These are phyloP conservation scores for Tricholomella constricta DNA, from an alignment of 768 basidiomycete genomes.

Conservation along the genomic window DNA sequence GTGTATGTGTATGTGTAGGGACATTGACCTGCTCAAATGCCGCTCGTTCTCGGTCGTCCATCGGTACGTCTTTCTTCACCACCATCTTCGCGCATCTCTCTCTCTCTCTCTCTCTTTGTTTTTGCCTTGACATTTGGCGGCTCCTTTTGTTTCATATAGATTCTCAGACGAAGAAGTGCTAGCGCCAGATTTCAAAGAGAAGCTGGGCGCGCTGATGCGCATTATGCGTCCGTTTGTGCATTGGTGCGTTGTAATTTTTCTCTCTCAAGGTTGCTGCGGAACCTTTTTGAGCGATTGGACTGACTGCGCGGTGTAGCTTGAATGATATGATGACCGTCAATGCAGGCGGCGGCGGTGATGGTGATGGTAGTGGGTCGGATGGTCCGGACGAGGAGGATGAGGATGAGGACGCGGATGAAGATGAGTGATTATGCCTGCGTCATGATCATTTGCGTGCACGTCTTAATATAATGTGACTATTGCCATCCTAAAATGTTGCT, in stretches of 20 bases:
- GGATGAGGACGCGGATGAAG: background rate
- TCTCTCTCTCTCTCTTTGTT: background rate
- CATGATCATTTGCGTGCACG: no score
- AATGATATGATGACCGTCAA: constrained; percentile 72
- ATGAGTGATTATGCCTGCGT: background rate
- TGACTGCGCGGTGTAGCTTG: constrained; percentile 51
- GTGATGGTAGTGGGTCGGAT: constrained; percentile 1
- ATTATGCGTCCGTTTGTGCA: constrained; percentile 79
- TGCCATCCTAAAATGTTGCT: no score
- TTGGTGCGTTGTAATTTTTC: constrained; percentile 46
- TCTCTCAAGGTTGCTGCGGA: background rate
- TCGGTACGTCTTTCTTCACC: constrained; percentile 53
- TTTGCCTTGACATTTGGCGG: constrained; percentile 22
- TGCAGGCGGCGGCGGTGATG: constrained; percentile 18
- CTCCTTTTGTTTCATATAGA: constrained; percentile 33
- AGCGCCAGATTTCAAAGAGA: constrained; percentile 62
- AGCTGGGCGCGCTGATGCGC: constrained; percentile 52
- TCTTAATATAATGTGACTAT: no score
- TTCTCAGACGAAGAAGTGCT: constrained; percentile 80
- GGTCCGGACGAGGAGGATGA: constrained; percentile 21
- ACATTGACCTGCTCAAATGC: constrained; percentile 90
- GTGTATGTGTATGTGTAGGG: constrained; percentile 43
- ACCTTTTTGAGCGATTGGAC: background rate
- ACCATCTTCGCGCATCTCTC: no score
- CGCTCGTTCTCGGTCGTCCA: constrained; percentile 73